Evolutionary conservation across 306 rosid species (phyloP), one percentile per base, ranked within the genome.

Genomic region (Leucaena leucocephala): DNA sequence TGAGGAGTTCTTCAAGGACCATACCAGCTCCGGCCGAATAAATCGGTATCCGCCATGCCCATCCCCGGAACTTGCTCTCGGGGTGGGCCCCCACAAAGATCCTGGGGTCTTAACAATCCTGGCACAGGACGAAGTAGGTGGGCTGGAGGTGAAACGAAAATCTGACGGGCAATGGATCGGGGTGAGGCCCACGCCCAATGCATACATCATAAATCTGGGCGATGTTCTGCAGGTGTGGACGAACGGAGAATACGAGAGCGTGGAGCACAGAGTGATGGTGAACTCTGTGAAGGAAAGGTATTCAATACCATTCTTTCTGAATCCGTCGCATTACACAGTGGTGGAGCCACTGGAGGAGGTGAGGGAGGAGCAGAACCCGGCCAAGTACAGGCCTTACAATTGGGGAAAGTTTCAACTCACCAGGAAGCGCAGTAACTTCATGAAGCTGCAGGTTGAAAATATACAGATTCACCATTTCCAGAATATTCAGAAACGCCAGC

Each of bases 81-180:
- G 98, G 4, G 88, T 92, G 33, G 98, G 98, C 8, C 97, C 65
- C 7, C 98, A 94, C 85, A 94, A 91, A 80, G 98, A 94, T 82
- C 71, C 86, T 0, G 91, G 95, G 2, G 97, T 82, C 62, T 74
- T 94, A 33, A 91, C 92, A 33, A 76, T 92, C 48, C 97, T 94
- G 34, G 86, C 92, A 7, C 92, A 92, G 70, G 97, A 92, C 71
- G 91, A 80, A 8, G 93, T 91, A 21, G 94, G 87, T 38, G 97
- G 98, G 3, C 78, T 92, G 0, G 82, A 94, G 86, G 91, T 94
- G 1, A 87, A 68, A 63, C 72, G 86, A 33, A 91, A 86, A 66
- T 79, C 91, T 5, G 91, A 92, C 77, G 87, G 86, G 45, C 88
- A 87, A 34, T 94, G 97, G 97, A 75, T 91, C 78, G 84, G 79